These are phyloP conservation scores for Boletus sp. DNA, from an alignment of 768 basidiomycete genomes.

Conservation along the genomic window DNA sequence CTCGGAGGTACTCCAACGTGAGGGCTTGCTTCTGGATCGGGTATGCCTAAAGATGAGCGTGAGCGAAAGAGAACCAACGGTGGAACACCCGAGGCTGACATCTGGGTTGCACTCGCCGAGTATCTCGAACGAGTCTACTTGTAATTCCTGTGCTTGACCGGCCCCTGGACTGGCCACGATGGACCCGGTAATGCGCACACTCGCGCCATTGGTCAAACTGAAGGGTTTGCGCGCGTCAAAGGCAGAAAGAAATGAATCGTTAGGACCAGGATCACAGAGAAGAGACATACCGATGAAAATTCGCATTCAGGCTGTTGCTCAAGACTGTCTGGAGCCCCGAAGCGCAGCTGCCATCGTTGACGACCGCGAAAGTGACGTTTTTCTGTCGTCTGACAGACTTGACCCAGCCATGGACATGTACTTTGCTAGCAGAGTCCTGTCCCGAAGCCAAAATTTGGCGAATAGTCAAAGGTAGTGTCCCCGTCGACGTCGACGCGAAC, in stretches of 20 bases:
- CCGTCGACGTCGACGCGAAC: constrained; percentile 28
- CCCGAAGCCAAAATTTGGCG: constrained; percentile 36
- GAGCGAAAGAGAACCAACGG: not conserved
- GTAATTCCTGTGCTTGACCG: constrained; percentile 52
- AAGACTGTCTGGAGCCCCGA: constrained; percentile 80
- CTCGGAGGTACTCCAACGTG: constrained; percentile 75
- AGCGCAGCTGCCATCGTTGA: constrained; percentile 76
- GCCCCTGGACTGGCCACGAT: constrained; percentile 45
- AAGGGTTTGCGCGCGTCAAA: constrained; percentile 4
- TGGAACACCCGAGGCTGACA: constrained; percentile 30
- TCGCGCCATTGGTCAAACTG: constrained; percentile 53
- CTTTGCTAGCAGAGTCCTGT: constrained; percentile 7
- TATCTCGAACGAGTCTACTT: constrained; percentile 45
- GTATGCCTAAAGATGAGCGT: constrained; percentile 52
- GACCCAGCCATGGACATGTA: constrained; percentile 75
- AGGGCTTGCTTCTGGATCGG: constrained; percentile 90
- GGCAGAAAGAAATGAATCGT: not conserved
- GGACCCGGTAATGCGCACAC: constrained; percentile 47
- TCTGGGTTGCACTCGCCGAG: constrained; percentile 59
- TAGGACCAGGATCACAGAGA: not conserved
- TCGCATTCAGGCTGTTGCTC: constrained; percentile 22
- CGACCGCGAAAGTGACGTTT: constrained; percentile 77
- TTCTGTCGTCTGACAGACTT: constrained; percentile 85
- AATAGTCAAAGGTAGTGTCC: constrained; percentile 30
- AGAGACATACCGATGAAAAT: constrained; percentile 18